Conservation (phyloP, 352 stramenopile genomes). For the Phytophthora tubulina region DNA sequence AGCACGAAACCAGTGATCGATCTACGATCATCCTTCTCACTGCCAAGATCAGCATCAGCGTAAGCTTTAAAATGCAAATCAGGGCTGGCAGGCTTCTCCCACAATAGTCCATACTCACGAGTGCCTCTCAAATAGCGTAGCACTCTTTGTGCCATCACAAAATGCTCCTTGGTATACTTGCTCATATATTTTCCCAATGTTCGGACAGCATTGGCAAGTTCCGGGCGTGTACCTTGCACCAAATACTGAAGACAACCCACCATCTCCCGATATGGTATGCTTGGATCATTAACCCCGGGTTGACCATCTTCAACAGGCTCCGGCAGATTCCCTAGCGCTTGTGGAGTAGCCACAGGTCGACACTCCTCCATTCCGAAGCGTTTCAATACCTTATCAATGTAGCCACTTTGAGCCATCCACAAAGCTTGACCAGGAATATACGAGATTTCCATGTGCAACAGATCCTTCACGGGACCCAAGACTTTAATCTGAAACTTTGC, state of each 20-base stretch:
- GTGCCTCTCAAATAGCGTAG: constrained; percentile 7
- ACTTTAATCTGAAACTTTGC: constrained; percentile 21
- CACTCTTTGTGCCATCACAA: constrained; percentile 12
- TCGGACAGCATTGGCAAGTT: constrained; percentile 17
- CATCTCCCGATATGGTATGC: constrained; percentile 5
- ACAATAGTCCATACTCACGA: constrained; percentile 11
- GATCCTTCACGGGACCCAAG: constrained; percentile 5
- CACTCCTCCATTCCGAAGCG: constrained; percentile 16
- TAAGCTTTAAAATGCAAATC: constrained; percentile 22
- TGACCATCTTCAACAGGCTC: not conserved
- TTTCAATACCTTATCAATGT: constrained; percentile 16
- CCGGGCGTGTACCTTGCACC: constrained; percentile 7
- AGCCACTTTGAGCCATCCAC: constrained; percentile 16
- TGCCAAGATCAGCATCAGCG: constrained; percentile 20
- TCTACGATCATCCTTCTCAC: constrained; percentile 18
- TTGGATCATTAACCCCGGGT: constrained; percentile 13
- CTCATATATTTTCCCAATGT: constrained; percentile 15
- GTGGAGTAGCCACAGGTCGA: constrained; percentile 13
- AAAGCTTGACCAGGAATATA: constrained; percentile 1
- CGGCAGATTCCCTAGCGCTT: constrained; percentile 3
- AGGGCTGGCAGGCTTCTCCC: constrained; percentile 4
- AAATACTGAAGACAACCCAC: constrained; percentile 16
- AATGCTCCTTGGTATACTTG: constrained; percentile 20
- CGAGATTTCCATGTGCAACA: constrained; percentile 14
- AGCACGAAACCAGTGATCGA: constrained; percentile 16